Evolutionary conservation across 345 rosid species (phyloP), one percentile per base, ranked within the genome.

Genomic region (Hibiscus tridactylites): DNA sequence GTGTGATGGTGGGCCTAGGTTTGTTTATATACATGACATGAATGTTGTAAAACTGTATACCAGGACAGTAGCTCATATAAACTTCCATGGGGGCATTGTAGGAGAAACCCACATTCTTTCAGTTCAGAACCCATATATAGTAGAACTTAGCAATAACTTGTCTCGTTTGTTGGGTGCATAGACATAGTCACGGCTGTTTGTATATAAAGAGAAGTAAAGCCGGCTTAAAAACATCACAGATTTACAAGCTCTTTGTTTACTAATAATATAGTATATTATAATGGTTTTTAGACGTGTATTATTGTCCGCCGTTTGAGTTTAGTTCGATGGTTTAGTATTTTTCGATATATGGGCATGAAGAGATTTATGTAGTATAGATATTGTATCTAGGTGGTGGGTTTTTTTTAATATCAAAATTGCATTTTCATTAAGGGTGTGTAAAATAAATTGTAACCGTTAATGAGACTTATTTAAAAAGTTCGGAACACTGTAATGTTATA

Each of bases 161-260:
- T 50, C 47, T 42, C 42, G 9, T 50, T 50, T 72, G 67, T 70
- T 63, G 83, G 75, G 81, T 81, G 86, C 87, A 77, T 73, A 72
- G 81, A 65, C 66, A 72, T 73, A 70, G 83, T 68, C 44, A 74
- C 73, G 77, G 81, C 79, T 82, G 80, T 70, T 74, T 84, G 90
- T 86, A 86, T 76, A 84, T 86, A 82, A 72, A 68, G 83, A 81
- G 86, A 74, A 63, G 64, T 37, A 56, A 79, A 79, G 85, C 83
- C 79, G 80, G 68, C 72, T 63, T 73, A 37, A 28, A 64, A 76
- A 79, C 71, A 75, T 70, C 44, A 56, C 73, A 82, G 49, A 70
- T 64, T 70, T 70, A 63, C 69, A 58, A 71, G 70, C 56, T 15
- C 17, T 52, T 52, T 52, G 56, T 52, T 52, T 52, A 52, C 56